Evolutionary conservation across 2,329 filamentous ascomycete genomes (phyloP), one percentile per base, ranked within the genome.

Genomic region (Epichloe aotearoae): DNA sequence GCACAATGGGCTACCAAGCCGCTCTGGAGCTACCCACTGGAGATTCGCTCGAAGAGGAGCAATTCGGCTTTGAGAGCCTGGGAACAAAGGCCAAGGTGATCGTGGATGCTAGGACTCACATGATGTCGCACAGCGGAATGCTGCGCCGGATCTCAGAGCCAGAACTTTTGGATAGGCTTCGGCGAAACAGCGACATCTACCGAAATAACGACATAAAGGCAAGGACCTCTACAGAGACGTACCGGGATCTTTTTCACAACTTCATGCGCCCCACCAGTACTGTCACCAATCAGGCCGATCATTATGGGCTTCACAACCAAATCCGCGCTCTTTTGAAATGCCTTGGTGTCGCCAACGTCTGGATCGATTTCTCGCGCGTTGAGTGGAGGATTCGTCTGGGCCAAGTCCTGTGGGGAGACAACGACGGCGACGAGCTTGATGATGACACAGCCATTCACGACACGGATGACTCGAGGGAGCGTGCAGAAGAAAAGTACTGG

Each of bases 331-430:
- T 88, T 17, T 73, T 88, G 44, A 80, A 80, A 60, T 76, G 84
- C 10, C 72, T 88, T 43, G 77, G 76, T 0, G 69, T 78, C 7
- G 74, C 80, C 50, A 82, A 83, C 51, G 76, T 86, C 44, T 88
- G 84, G 84, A 75, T 84, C 48, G 83, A 88, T 64, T 84, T 88
- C 56, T 84, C 82, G 19, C 74, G 82, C 34, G 80, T 88, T 6
- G 84, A 88, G 61, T 88, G 83, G 83, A 76, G 84, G 38, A 83
- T 88, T 52, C 74, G 83, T 12, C 70, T 88, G 1, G 84, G 84
- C 6, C 84, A 87, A 64, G 73, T 88, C 41, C 66, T 88, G 2
- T 88, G 84, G 83, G 81, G 76, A 15, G 67, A 71, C 15, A 66
- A 70, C 5, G 61, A 72, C 26, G 74, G 76, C 41, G 76, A 78